These are phyloP conservation scores for Venturia pyrina DNA, from an alignment of 2,329 filamentous ascomycete species.

Conservation along the genomic window DNA sequence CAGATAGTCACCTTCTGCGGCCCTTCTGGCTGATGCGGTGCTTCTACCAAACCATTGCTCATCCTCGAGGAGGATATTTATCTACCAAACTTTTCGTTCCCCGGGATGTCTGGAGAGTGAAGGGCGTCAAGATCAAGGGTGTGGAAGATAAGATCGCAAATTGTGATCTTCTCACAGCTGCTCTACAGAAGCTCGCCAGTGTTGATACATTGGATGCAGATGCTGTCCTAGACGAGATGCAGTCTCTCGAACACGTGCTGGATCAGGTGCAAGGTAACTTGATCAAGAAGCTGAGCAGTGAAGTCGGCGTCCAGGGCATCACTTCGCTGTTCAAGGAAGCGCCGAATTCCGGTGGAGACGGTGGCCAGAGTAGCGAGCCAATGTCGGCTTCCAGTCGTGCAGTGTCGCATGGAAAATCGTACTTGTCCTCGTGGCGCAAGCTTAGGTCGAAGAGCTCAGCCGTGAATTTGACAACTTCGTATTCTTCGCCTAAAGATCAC, in stretches of 20 bases:
- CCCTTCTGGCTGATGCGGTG: constrained; percentile 98
- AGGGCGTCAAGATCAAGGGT: constrained; percentile 83
- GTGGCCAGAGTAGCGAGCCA: not conserved
- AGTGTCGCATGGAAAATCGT: constrained; percentile 47
- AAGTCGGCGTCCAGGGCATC: constrained; percentile 74
- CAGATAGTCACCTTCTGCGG: constrained; percentile 76
- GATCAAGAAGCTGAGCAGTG: constrained; percentile 77
- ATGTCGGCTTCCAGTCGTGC: constrained; percentile 20
- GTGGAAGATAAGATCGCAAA: constrained; percentile 90
- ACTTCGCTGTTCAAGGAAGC: constrained; percentile 67
- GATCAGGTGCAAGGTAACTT: constrained; percentile 74
- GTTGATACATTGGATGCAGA: constrained; percentile 89
- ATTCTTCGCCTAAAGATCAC: constrained; percentile 21
- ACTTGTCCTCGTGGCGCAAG: constrained; percentile 80
- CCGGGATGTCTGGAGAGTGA: constrained; percentile 85
- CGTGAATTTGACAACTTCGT: constrained; percentile 25
- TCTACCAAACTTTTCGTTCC: constrained; percentile 89
- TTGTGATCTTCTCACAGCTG: constrained; percentile 83
- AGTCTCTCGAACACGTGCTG: constrained; percentile 71
- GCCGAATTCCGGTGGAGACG: constrained; percentile 19
- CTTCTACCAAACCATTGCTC: constrained; percentile 82
- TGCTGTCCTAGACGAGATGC: constrained; percentile 88
- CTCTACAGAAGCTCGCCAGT: constrained; percentile 68
- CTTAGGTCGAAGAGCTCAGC: constrained; percentile 78
- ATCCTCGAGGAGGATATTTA: constrained; percentile 84